Evolutionary conservation across 1,139 yeast species (phyloP), one percentile per base, ranked within the genome.

Genomic region (Nakaseomyces bracarensis): DNA sequence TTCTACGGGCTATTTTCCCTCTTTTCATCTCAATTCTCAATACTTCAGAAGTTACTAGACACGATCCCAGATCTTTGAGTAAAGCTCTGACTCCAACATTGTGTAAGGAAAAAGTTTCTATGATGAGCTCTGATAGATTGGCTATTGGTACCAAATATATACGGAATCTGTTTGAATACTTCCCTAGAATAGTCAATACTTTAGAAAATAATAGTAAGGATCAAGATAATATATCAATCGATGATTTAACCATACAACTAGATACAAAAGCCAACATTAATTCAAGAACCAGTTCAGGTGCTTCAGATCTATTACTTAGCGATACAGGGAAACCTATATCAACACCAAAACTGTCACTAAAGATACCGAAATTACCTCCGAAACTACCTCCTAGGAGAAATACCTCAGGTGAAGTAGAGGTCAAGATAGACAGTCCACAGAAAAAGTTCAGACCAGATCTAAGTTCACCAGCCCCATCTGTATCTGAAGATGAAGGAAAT

Each of bases 81-180:
- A 75, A 70, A 53, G 62, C 75, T 22, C 55, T 77, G 35, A 63
- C 75, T 7, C 72, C 75, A 39, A 69, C 78, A 22, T 50, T 78
- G 29, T 72, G 79, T 45, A 77, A 75, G 46, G 76, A 74, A 52
- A 61, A 68, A 37, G 58, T 72, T 2, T 70, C 73, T 23, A 63
- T 64, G 20, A 60, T 66, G 41, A 72, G 68, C 46, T 69, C 69
- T 37, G 74, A 72, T 45, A 63, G 67, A 43, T 54, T 75, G 15
- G 64, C 70, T n/a, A 66, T 76, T 15, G 72, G 77, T 1, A 69
- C 68, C 37, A 61, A 79, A 41, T 75, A 70, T 45, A 61, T 77
- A 34, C 72, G 67, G 46, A 75, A 75, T 48, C 49, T 75, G 4
- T 50, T 77, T 31, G 71, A 67, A 28, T 59, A 69, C 47, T 77